A percentile compares a stretch with the other conserved stretches of the same genome.
Conservation (phyloP, 73 alveolate species). For the Uronychia setigera region DNA sequence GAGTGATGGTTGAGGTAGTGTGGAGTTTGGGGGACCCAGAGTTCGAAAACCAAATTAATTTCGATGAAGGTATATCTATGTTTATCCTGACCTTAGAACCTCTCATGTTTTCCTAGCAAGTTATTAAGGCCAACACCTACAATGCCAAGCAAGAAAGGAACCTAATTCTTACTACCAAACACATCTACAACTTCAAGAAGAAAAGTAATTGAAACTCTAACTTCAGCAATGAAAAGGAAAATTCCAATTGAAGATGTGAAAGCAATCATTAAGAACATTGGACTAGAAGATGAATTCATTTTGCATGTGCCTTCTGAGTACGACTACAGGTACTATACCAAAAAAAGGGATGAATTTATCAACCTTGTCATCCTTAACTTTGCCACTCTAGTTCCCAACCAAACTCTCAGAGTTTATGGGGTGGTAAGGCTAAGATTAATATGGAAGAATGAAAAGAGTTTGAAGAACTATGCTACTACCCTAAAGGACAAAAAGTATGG, state of each 20-base stretch:
- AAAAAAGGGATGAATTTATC: constrained; percentile 12
- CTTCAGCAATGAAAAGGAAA: constrained; percentile 73
- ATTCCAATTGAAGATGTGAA: constrained; percentile 63
- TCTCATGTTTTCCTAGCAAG: constrained; percentile 64
- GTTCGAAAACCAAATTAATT: constrained; percentile 18
- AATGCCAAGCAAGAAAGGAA: constrained; percentile 78
- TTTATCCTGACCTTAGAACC: constrained; percentile 53
- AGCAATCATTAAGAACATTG: constrained; percentile 63
- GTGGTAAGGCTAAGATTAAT: constrained; percentile 9
- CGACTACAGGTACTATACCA: constrained; percentile 71
- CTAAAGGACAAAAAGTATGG: constrained; percentile 81
- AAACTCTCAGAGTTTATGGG: constrained; percentile 18
- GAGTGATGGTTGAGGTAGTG: constrained; percentile 4
- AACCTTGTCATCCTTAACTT: constrained; percentile 7
- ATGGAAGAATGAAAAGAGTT: constrained; percentile 29
- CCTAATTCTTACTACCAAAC: constrained; percentile 67
- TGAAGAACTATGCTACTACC: constrained; percentile 81
- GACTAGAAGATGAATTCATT: constrained; percentile 40
- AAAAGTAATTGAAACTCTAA: constrained; percentile 31
- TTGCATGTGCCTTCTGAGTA: constrained; percentile 72
- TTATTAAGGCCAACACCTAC: constrained; percentile 78
- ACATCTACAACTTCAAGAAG: constrained; percentile 67
- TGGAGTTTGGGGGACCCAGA: not conserved
- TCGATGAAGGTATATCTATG: constrained; percentile 2
- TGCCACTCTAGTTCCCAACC: constrained; percentile 5